These are phyloP conservation scores for Phaseolus lunatus DNA, from an alignment of 306 rosid species.

Conservation along the genomic window DNA sequence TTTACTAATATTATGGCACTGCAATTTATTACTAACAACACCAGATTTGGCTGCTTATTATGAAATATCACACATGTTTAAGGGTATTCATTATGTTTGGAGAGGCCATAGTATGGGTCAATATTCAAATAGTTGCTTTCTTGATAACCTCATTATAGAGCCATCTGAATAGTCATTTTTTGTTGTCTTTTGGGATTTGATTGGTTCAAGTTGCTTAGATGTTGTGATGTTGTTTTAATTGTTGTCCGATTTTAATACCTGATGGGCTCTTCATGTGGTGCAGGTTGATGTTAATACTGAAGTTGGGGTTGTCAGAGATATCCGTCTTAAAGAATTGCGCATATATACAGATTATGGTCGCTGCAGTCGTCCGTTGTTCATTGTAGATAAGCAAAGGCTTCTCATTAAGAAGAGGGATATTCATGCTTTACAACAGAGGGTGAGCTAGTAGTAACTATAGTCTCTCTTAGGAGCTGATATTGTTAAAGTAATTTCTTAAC, in stretches of 20 bases:
- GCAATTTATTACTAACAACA: not conserved
- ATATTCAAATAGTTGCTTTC: constrained; percentile 5
- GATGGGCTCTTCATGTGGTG: constrained; percentile 43
- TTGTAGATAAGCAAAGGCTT: constrained; percentile 97
- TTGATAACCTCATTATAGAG: not conserved
- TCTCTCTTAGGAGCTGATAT: constrained; percentile 13
- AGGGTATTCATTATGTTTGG: not conserved
- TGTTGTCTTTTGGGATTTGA: not conserved
- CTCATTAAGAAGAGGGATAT: constrained; percentile 94
- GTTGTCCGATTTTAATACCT: constrained; percentile 30
- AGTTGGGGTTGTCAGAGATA: constrained; percentile 98
- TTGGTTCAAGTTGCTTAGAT: not conserved
- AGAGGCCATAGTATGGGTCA: not conserved
- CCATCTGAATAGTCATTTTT: not conserved
- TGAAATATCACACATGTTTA: not conserved
- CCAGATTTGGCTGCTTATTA: constrained; percentile 10
- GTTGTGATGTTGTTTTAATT: constrained; percentile 1
- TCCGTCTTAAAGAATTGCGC: constrained; percentile 90
- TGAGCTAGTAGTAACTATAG: constrained; percentile 50
- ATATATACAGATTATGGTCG: constrained; percentile 99
- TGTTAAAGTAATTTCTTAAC: constrained; percentile 24
- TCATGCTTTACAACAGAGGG: constrained; percentile 92
- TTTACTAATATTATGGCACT: not conserved
- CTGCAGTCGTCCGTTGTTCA: constrained; percentile 98
- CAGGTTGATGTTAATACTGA: constrained; percentile 99